These are phyloP conservation scores for Clarireedia sp. DNA, from an alignment of 2,329 filamentous ascomycete species.

Conservation along the genomic window DNA sequence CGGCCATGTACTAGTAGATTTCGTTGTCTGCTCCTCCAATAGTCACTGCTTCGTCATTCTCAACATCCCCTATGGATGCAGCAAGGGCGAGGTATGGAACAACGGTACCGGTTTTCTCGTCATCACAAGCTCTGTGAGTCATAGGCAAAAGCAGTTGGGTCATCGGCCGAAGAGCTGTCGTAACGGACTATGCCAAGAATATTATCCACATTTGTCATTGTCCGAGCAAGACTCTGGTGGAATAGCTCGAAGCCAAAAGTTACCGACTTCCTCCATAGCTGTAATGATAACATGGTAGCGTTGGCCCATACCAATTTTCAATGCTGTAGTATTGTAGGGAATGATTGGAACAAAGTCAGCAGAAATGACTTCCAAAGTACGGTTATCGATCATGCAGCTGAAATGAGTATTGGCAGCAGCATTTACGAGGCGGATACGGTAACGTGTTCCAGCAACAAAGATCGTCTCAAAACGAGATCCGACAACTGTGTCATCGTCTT, in stretches of 20 bases:
- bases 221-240: constrained; percentile 48
- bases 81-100: constrained; percentile 20
- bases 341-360: constrained; percentile 44
- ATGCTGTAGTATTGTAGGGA: constrained; percentile 9
- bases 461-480: constrained; percentile 21
- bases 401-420: constrained; percentile 35
- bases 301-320: constrained; percentile 48
- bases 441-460: constrained; percentile 33
- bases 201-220: constrained; percentile 44
- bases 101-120: constrained; percentile 23
- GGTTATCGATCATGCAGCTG: constrained; percentile 39
- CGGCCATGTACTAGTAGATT: constrained; percentile 41
- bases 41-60: constrained; percentile 15
- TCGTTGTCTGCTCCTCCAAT: constrained; percentile 23
- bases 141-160: constrained; percentile 23
- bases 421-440: constrained; percentile 41
- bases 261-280: constrained; percentile 36
- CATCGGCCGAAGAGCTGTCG: constrained; percentile 33
- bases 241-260: constrained; percentile 52
- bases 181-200: constrained; percentile 40
- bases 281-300: constrained; percentile 35
- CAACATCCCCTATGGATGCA: constrained; percentile 1
- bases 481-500: neutral
- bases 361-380: constrained; percentile 52
- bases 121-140: constrained; percentile 21